phyloP scores from a whole-genome alignment of 1,284 basidiomycete genomes.

The Ganoderma lingzhi region DNA sequence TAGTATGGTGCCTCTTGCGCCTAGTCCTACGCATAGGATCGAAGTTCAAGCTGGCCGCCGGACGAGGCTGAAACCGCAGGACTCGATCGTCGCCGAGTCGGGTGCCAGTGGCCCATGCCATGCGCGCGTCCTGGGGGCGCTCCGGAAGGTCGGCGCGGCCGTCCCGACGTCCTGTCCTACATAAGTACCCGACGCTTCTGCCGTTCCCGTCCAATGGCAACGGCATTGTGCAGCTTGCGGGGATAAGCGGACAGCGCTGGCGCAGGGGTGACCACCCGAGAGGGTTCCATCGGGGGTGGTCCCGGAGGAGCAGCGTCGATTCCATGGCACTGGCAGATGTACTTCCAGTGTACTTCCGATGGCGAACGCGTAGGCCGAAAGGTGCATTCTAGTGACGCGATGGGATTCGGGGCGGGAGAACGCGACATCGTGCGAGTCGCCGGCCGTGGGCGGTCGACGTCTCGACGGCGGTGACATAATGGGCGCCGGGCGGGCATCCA shows the following conservation, averaged over 20 bases:
- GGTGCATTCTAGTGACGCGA: not conserved
- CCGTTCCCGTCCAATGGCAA: not conserved
- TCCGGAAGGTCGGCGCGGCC: constrained; percentile 1
- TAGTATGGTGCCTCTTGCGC: not conserved
- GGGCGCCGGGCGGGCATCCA: no score
- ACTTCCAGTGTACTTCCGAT: not conserved
- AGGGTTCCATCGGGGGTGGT: not conserved
- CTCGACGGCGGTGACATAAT: not conserved
- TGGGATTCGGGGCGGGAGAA: not conserved
- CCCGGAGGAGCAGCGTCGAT: not conserved
- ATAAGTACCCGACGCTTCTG: not conserved
- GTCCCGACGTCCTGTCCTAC: not conserved
- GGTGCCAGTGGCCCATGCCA: not conserved
- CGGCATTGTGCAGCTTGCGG: not conserved
- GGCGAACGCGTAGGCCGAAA: not conserved
- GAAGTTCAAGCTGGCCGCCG: not conserved
- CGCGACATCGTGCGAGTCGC: not conserved
- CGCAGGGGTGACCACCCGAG: not conserved
- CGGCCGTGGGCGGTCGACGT: not conserved
- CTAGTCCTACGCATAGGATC: not conserved
- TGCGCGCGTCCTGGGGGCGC: not conserved
- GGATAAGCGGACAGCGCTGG: not conserved
- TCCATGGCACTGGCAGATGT: not conserved
- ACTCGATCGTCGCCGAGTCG: not conserved
- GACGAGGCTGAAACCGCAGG: not conserved